Evolutionary conservation across 1,284 basidiomycete species (phyloP).

Genomic region (Ustilago hordei): DNA sequence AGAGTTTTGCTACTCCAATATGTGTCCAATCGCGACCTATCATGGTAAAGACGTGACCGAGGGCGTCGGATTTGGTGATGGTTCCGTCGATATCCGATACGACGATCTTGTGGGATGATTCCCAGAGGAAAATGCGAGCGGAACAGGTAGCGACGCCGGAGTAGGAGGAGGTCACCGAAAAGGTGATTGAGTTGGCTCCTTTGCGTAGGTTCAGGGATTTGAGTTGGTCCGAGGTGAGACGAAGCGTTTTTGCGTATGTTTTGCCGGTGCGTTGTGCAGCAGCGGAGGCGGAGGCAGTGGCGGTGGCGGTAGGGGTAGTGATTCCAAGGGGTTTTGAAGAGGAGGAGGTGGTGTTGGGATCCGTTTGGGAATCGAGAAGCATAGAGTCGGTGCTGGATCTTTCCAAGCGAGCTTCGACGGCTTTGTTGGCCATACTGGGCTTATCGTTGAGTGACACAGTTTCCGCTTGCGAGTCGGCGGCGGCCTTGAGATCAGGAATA

Average conservation of each 20-base stretch:
- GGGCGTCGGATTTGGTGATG: conserved; percentile 92
- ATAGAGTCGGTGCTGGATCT: conserved; percentile 49
- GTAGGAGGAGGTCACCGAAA: conserved; percentile 85
- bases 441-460: neutral
- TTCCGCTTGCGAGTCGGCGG: conserved; percentile 18
- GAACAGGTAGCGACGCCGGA: conserved; percentile 84
- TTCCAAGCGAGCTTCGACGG: conserved; percentile 39
- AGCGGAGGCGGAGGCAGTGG: conserved; percentile 7
- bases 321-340: neutral
- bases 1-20: conserved; percentile 95
- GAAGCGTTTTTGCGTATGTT: conserved; percentile 89
- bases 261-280: conserved; percentile 70
- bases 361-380: conserved; percentile 37
- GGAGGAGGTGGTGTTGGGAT: neutral
- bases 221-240: conserved; percentile 85
- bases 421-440: neutral
- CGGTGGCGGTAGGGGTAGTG: neutral
- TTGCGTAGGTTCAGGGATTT: conserved; percentile 80
- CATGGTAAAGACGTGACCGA: conserved; percentile 97
- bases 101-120: conserved; percentile 86
- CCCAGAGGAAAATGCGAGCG: conserved; percentile 96
- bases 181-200: conserved; percentile 92
- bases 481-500: conserved; percentile 41
- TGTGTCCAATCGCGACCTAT: conserved; percentile 99
- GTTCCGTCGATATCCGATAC: conserved; percentile 99